Percentiles rank a stretch among this genome's conserved stretches.
phyloP scores from a whole-genome alignment of 257 asterid species.

The Solanum rostratum region DNA sequence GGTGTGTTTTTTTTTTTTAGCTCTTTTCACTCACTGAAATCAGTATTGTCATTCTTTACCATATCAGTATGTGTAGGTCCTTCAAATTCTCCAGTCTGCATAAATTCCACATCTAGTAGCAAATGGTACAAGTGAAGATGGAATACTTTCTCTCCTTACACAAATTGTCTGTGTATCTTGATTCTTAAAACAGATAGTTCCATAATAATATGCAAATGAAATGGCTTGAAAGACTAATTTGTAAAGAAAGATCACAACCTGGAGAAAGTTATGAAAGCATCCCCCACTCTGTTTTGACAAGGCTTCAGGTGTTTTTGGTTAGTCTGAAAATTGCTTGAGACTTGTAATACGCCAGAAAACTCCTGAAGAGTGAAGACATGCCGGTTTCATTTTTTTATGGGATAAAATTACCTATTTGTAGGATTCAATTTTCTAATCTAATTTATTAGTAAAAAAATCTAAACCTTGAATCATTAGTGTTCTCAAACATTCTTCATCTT shows the following conservation, averaged over 20 bases:
- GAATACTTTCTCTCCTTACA: not conserved
- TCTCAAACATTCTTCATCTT: not conserved
- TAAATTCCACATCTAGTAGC: not conserved
- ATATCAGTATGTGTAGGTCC: not conserved
- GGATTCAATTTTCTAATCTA: not conserved
- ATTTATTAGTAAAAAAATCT: not conserved
- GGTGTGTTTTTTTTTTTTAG: conserved; percentile 17
- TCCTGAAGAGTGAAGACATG: not conserved
- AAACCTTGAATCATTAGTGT: not conserved
- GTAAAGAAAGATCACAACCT: not conserved
- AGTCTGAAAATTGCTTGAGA: not conserved
- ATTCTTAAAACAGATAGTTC: not conserved
- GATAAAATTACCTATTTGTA: not conserved
- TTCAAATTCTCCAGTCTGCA: not conserved
- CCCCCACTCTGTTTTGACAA: not conserved
- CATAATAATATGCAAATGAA: not conserved
- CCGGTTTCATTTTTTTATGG: not conserved
- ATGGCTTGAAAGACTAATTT: not conserved
- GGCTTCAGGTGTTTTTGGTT: not conserved
- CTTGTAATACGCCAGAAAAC: not conserved
- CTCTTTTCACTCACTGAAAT: not conserved
- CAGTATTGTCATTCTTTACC: not conserved
- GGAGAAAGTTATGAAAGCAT: not conserved
- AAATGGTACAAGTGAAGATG: not conserved
- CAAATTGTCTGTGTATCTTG: not conserved